A percentile compares a stretch with the other conserved stretches of the same genome.
Conservation (phyloP, 805 yeast species). For the Saturnispora silvae region DNA sequence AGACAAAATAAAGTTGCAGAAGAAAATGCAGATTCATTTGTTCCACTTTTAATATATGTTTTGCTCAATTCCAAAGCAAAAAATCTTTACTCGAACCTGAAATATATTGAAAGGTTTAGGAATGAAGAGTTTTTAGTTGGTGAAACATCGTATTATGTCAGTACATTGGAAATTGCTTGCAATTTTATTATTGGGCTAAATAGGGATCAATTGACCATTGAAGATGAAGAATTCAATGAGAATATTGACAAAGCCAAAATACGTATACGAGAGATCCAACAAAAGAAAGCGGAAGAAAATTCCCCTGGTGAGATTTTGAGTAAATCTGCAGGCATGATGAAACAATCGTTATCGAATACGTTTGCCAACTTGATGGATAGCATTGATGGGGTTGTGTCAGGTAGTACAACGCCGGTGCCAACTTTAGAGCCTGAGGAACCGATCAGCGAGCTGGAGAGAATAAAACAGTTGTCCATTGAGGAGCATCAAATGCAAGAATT, state of each 20-base stretch:
- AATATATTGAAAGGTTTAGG: constrained; percentile 78
- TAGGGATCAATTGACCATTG: constrained; percentile 47
- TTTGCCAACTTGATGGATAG: constrained; percentile 17
- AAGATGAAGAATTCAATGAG: constrained; percentile 47
- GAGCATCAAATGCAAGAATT: constrained; percentile 24
- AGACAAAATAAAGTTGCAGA: constrained; percentile 39
- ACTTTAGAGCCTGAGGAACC: constrained; percentile 3
- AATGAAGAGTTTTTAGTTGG: constrained; percentile 67
- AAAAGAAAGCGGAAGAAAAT: constrained; percentile 20
- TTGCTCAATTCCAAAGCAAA: constrained; percentile 58
- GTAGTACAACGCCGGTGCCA: constrained; percentile 10
- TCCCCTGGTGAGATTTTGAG: constrained; percentile 28
- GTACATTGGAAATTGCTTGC: constrained; percentile 84
- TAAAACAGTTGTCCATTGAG: constrained; percentile 23
- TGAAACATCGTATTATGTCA: constrained; percentile 83
- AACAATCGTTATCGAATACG: constrained; percentile 25
- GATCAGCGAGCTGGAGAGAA: constrained; percentile 14
- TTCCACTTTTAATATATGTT: constrained; percentile 80
- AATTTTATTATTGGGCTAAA: constrained; percentile 61
- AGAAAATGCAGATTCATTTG: constrained; percentile 87
- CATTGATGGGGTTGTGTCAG: constrained; percentile 6
- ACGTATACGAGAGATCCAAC: constrained; percentile 16
- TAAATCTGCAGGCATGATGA: constrained; percentile 28
- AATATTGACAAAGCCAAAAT: constrained; percentile 35
- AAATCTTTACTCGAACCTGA: constrained; percentile 64